phyloP scores from a whole-genome alignment of 1,139 yeast genomes.

The Taphrina wiesneri region DNA sequence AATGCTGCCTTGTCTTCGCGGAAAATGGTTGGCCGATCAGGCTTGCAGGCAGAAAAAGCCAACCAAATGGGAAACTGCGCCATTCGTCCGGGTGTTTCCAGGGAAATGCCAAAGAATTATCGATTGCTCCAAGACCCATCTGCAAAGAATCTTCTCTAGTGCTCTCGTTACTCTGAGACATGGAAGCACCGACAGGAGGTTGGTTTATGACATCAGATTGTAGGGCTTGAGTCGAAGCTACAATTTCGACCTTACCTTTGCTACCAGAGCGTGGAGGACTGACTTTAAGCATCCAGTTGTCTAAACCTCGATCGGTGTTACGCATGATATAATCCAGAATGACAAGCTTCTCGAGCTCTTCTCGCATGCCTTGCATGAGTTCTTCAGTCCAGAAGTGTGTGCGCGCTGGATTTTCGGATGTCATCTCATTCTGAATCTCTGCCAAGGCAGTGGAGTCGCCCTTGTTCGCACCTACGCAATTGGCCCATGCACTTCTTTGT shows the following conservation, averaged over 20 bases:
- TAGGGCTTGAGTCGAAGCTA: slow-evolving; percentile 18
- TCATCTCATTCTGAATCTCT: slow-evolving; percentile 26
- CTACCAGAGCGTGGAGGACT: slow-evolving; percentile 40
- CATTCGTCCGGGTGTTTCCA: slow-evolving; percentile 85
- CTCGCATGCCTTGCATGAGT: slow-evolving; percentile 56
- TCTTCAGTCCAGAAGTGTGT: slow-evolving; percentile 55
- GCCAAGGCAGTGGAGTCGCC: neutral
- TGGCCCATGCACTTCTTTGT: slow-evolving; percentile 18
- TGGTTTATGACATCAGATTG: neutral
- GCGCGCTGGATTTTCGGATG: slow-evolving; percentile 37
- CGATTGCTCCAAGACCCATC: slow-evolving; percentile 70
- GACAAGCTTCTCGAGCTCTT: slow-evolving; percentile 68
- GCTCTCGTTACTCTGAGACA: slow-evolving; percentile 4
- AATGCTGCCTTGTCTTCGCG: slow-evolving; percentile 57
- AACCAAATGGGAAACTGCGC: slow-evolving; percentile 78
- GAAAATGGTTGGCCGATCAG: slow-evolving; percentile 71
- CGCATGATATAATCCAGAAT: slow-evolving; percentile 71
- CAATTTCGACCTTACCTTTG: slow-evolving; percentile 24
- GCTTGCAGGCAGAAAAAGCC: slow-evolving; percentile 67
- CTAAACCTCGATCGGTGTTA: slow-evolving; percentile 73
- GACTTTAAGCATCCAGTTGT: slow-evolving; percentile 74
- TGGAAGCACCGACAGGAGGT: slow-evolving; percentile 31
- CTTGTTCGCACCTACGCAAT: slow-evolving; percentile 21
- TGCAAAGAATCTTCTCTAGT: neutral
- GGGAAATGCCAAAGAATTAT: slow-evolving; percentile 73